Evolutionary conservation across 139 green algal species (phyloP).

Genomic region (Volvox reticuliferus): DNA sequence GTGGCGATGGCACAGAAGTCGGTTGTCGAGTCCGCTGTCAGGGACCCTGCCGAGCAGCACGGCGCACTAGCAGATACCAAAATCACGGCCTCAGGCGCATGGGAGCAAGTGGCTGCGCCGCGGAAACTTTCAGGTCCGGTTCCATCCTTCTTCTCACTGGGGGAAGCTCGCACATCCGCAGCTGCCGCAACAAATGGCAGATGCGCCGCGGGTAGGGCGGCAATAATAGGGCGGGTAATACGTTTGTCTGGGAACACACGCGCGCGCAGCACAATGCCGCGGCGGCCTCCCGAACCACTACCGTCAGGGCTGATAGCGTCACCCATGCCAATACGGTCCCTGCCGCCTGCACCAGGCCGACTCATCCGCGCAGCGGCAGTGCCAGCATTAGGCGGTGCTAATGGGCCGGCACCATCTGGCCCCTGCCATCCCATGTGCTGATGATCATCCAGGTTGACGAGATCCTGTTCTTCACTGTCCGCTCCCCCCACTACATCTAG

Average conservation of each 20-base stretch:
- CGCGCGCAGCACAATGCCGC: background rate
- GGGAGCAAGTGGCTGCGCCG: background rate
- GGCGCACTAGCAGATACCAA: background rate
- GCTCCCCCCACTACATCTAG: background rate
- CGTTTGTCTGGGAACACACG: background rate
- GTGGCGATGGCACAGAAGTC: too few species aligned
- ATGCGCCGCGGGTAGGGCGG: background rate
- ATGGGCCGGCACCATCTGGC: too few species aligned
- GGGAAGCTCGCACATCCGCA: background rate
- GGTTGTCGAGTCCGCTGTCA: background rate
- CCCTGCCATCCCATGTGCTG: background rate
- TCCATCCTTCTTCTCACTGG: background rate
- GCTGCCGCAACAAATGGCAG: background rate
- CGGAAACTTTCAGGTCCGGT: too few species aligned
- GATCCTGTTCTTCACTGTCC: background rate
- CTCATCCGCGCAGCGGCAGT: too few species aligned
- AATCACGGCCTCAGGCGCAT: background rate
- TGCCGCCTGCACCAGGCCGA: too few species aligned
- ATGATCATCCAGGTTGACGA: background rate
- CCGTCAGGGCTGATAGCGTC: too few species aligned
- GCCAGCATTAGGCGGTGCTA: too few species aligned
- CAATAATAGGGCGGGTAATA: background rate
- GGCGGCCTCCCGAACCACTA: background rate
- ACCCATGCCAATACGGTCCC: too few species aligned
- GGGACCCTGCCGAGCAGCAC: background rate